Base-by-base conservation (phyloP, 208 protist genomes). In the Endotrypanum monterogeii region DNA sequence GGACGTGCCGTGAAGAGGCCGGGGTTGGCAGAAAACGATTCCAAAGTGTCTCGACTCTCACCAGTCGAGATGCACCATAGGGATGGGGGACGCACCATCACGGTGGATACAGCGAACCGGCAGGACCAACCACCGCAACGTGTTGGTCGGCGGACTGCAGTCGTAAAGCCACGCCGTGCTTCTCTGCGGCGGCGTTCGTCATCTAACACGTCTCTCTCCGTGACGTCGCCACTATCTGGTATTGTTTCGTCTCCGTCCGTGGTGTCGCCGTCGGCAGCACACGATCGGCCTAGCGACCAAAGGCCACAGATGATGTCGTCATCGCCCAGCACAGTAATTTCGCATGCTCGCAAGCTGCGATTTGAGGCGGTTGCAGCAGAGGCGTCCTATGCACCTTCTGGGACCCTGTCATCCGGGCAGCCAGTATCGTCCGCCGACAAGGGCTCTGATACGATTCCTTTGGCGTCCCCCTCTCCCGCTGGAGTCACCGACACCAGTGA, bases 401-500 rank as follows among this genome's bases (percentile, higher is more conserved):
- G 16, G 25, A 51, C 11, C 46, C 32, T 18, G 60, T 51, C 28
- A 63, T 32, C 50, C 54, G 66, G n/a, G 44, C 51, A 37, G 65
- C 74, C 20, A 74, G 56, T 32, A n/a, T 69, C 25, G 57, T 65
- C 32, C 9, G 58, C 14, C 55, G 76, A 11, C 30, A 69, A 63
- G 35, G 44, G 35, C 20, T 37, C 16, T 35, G 56, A 60, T 23
- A 35, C 48, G 32, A 30, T 30, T 35, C 41, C 57, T 25, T 44
- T 68, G 25, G 16, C 6, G n/a, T 63, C 32, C 32, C 58, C 32
- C 35, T 77, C 78, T 32, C 65, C 57, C 1, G 63, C 60, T 37
- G 69, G 55, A 4, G 50, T 70, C 16, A 80, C 67, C 14, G 74
- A 79, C 20, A 58, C 68, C 23, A 73, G 67, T 61, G 67, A 79